Conservation (phyloP, 2,329 filamentous ascomycete genomes). For the Lecanicillium sp. region DNA sequence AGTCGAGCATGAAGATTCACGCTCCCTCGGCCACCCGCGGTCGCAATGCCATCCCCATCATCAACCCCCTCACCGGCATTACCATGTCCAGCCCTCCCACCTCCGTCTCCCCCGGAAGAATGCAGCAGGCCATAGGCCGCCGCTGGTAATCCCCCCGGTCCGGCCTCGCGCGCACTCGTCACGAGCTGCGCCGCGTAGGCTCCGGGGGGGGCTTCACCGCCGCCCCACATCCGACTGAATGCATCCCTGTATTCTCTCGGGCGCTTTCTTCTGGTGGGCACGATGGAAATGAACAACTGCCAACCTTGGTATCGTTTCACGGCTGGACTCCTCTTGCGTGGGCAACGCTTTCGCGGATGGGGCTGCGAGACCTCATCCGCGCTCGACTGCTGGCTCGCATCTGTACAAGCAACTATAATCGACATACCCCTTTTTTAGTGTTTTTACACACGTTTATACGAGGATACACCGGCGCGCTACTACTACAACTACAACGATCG, state of each 20-base stretch:
- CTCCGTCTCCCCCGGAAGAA: conserved; percentile 56
- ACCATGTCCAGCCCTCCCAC: conserved; percentile 83
- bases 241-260: neutral
- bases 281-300: conserved; percentile 14
- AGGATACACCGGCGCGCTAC: conserved; percentile 33
- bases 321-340: conserved; percentile 30
- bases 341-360: neutral
- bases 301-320: conserved; percentile 35
- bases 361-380: too few species aligned
- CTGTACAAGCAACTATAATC: conserved; percentile 47
- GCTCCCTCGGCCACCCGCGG: conserved; percentile 84
- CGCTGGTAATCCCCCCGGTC: conserved; percentile 43
- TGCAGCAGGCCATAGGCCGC: conserved; percentile 49
- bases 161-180: conserved; percentile 27
- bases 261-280: conserved; percentile 46
- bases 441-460: conserved; percentile 26
- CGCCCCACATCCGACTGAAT: conserved; percentile 14
- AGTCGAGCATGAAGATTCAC: conserved; percentile 70
- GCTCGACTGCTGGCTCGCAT: conserved; percentile 17
- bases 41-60: conserved; percentile 94
- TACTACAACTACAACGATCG: conserved; percentile 33
- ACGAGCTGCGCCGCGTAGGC: conserved; percentile 22
- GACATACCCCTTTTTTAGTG: conserved; percentile 31
- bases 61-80: conserved; percentile 89
- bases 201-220: conserved; percentile 23